A percentile compares a stretch with the other conserved stretches of the same genome.
These are phyloP conservation scores for Syncephalis fuscata DNA, from an alignment of 371 early-diverging fungal species.

Conservation along the genomic window DNA sequence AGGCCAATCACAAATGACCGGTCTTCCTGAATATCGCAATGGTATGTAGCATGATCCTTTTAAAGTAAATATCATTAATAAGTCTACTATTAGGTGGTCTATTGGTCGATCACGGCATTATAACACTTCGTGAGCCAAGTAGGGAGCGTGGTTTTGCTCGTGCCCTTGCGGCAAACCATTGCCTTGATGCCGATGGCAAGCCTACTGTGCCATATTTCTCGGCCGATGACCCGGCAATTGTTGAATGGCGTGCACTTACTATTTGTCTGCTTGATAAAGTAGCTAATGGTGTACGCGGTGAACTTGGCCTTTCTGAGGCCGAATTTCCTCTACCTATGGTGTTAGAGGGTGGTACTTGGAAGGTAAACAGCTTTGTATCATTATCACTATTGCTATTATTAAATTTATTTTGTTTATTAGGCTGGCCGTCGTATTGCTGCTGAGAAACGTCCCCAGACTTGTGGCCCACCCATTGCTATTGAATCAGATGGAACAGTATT, in stretches of 20 bases:
- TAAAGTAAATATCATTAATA: not conserved
- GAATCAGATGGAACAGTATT: constrained; percentile 64
- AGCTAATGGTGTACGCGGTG: constrained; percentile 39
- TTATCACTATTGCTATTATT: no score
- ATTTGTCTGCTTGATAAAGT: constrained; percentile 65
- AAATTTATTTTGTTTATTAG: constrained; percentile 19
- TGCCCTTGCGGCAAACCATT: no score
- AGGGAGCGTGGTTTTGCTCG: constrained; percentile 16
- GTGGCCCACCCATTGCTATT: constrained; percentile 79
- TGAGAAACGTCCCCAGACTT: constrained; percentile 46
- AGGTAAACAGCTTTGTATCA: constrained; percentile 18
- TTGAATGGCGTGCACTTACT: constrained; percentile 89
- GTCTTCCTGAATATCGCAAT: constrained; percentile 86
- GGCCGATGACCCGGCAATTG: constrained; percentile 59
- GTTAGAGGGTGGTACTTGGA: constrained; percentile 85
- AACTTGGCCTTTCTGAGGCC: constrained; percentile 26
- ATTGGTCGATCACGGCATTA: constrained; percentile 47
- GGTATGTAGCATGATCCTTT: no score
- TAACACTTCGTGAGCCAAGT: constrained; percentile 22
- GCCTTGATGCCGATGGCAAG: constrained; percentile 3
- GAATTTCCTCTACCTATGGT: constrained; percentile 66
- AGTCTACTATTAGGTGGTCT: constrained; percentile 26
- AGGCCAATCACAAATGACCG: constrained; percentile 56
- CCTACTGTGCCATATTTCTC: constrained; percentile 50
- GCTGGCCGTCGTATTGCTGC: constrained; percentile 83